Conservation (phyloP, 805 yeast genomes). For the Ogataea populi-albae region DNA sequence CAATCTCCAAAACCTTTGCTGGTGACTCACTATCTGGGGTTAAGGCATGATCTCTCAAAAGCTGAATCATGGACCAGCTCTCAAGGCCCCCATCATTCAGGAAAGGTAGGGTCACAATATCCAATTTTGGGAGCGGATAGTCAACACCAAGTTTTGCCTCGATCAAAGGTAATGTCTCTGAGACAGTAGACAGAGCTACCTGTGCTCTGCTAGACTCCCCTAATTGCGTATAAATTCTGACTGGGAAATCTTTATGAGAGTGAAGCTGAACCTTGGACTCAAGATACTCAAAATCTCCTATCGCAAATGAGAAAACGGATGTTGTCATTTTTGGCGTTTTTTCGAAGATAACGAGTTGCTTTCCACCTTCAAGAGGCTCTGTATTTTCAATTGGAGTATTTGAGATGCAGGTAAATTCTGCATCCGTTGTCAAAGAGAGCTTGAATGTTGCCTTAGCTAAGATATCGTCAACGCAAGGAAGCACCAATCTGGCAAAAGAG, state of each 20-base stretch:
- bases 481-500: constrained; percentile 54
- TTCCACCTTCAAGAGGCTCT: constrained; percentile 13
- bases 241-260: constrained; percentile 35
- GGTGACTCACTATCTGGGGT: constrained; percentile 32
- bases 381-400: constrained; percentile 39
- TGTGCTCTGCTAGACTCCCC: constrained; percentile 48
- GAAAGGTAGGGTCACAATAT: constrained; percentile 66
- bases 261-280: constrained; percentile 34
- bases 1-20: constrained; percentile 15
- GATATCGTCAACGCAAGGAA: constrained; percentile 71
- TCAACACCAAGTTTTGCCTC: constrained; percentile 40
- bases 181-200: constrained; percentile 49
- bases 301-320: constrained; percentile 63
- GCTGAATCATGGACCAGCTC: constrained; percentile 67
- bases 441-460: constrained; percentile 49
- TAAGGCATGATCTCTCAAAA: constrained; percentile 50
- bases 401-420: constrained; percentile 48
- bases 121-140: constrained; percentile 64
- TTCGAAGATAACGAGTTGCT: constrained; percentile 42
- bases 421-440: constrained; percentile 45
- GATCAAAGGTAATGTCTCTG: constrained; percentile 46
- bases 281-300: constrained; percentile 63
- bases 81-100: constrained; percentile 80
- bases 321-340: constrained; percentile 58
- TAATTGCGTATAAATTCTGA: constrained; percentile 53